phyloP scores from a whole-genome alignment of 331 rosid species.

The Saraca asoca region DNA sequence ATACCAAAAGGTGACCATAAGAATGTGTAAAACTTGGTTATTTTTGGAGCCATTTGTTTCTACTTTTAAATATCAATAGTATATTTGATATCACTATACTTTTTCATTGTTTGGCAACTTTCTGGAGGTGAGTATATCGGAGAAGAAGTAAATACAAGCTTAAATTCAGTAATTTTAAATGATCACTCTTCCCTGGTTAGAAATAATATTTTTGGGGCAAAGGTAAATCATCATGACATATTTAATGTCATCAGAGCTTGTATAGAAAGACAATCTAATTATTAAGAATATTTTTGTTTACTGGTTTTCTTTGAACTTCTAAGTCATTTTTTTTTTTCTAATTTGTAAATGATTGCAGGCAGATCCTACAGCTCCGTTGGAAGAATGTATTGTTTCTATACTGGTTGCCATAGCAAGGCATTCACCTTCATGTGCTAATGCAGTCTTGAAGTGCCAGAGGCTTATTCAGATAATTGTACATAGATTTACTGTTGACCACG shows the following conservation, averaged over 20 bases:
- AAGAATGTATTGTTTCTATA: conserved; percentile 73
- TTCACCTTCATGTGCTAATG: conserved; percentile 83
- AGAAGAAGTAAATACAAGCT: background rate
- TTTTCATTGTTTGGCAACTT: background rate
- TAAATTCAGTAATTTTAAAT: background rate
- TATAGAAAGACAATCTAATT: conserved; percentile 11
- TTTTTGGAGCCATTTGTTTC: background rate
- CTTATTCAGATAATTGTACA: conserved; percentile 64
- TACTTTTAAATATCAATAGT: background rate
- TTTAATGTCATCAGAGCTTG: conserved; percentile 27
- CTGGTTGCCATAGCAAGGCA: conserved; percentile 86
- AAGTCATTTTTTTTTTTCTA: conserved; percentile 30
- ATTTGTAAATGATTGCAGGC: conserved; percentile 63
- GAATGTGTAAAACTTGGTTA: background rate
- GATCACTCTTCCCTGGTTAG: background rate
- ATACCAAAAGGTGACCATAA: background rate
- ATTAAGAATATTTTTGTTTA: conserved; percentile 1
- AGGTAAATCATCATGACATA: conserved; percentile 30
- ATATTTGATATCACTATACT: background rate
- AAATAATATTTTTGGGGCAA: background rate
- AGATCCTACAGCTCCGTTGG: conserved; percentile 64
- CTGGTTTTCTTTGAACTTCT: conserved; percentile 15
- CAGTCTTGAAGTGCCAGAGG: conserved; percentile 73
- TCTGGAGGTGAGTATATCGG: background rate
- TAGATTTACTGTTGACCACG: conserved; percentile 58